These are phyloP conservation scores for Yamadazyma taylorii DNA, from an alignment of 1,139 yeast genomes.

Conservation along the genomic window DNA sequence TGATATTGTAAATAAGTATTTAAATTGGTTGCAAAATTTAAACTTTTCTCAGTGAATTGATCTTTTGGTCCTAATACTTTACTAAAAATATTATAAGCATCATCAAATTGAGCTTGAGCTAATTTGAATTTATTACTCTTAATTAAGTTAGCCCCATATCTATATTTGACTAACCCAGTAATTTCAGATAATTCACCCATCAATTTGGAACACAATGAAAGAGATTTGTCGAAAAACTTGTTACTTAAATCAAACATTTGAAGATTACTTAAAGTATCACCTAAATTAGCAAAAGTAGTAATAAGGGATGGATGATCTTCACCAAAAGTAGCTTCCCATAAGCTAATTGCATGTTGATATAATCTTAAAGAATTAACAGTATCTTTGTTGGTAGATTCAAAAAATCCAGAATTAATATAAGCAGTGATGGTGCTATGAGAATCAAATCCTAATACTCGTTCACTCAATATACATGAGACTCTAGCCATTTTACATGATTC, in stretches of 20 bases:
- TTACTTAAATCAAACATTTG: conserved; percentile 38
- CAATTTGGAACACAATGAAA: conserved; percentile 43
- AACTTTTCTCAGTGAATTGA: conserved; percentile 60
- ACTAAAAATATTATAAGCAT: conserved; percentile 54
- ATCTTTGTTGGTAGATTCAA: conserved; percentile 64
- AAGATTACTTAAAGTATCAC: conserved; percentile 56
- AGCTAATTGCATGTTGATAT: conserved; percentile 58
- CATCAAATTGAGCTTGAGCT: conserved; percentile 53
- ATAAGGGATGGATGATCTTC: conserved; percentile 67
- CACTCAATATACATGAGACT: conserved; percentile 70
- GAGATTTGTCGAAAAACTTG: conserved; percentile 48
- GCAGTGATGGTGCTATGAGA: conserved; percentile 73
- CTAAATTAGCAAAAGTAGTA: conserved; percentile 66
- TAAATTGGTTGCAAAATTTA: conserved; percentile 58
- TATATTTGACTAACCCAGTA: conserved; percentile 60
- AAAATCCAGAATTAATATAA: conserved; percentile 71
- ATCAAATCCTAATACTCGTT: conserved; percentile 80
- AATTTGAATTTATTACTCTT: conserved; percentile 52
- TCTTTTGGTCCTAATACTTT: conserved; percentile 63
- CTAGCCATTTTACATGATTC: conserved; percentile 73
- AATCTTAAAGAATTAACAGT: conserved; percentile 62
- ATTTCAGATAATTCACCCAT: conserved; percentile 62
- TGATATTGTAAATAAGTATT: conserved; percentile 41
- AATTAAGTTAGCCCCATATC: conserved; percentile 65
- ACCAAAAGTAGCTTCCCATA: conserved; percentile 57